Evolutionary conservation across 805 yeast species (phyloP), one percentile per base, ranked within the genome.

Genomic region (Schwanniomyces pseudopolymorphus): DNA sequence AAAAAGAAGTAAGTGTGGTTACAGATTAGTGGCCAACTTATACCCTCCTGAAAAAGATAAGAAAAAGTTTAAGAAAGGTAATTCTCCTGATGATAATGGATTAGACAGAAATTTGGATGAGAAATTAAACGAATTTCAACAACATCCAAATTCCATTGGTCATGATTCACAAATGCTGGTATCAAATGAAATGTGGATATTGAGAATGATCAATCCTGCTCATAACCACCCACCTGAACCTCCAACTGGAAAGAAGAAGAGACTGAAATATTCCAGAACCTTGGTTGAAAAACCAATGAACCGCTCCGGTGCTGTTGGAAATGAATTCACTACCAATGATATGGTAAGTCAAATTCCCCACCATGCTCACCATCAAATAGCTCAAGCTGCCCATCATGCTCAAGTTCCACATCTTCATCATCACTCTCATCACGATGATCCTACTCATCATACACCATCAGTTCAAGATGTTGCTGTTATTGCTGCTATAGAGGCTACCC

Each of bases 191-290:
- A 69, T 70, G 67, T 73, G 78, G 78, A 68, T 72, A 38, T 71
- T 73, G 55, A 57, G 77, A 46, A 73, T 73, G 78, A 72, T 73
- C 44, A 70, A 69, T 54, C 76, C 77, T 1, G 64, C 64, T 19
- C 78, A 73, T 57, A 73, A 73, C 55, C 78, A 73, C 54, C 62
- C 76, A 1, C 69, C 75, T 13, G 77, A 72, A 57, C 74, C 75
- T 35, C 59, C 60, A 49, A 59, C 59, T 39, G 59, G 60, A 38
- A 66, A 66, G 53, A 70, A 70, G 58, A 72, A 70, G 59, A 57
- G 74, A 50, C 62, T 61, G 47, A 70, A 69, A 58, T 61, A 57
- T 56, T 57, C 72, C 13, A 58, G 77, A 47, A 67, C 74, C 7
- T 65, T 72, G 54, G 78, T 72, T 9, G 75, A 72, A 50, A 72